Evolutionary conservation across 2,329 filamentous ascomycete genomes (phyloP).

Genomic region (Chaetomium sp.): DNA sequence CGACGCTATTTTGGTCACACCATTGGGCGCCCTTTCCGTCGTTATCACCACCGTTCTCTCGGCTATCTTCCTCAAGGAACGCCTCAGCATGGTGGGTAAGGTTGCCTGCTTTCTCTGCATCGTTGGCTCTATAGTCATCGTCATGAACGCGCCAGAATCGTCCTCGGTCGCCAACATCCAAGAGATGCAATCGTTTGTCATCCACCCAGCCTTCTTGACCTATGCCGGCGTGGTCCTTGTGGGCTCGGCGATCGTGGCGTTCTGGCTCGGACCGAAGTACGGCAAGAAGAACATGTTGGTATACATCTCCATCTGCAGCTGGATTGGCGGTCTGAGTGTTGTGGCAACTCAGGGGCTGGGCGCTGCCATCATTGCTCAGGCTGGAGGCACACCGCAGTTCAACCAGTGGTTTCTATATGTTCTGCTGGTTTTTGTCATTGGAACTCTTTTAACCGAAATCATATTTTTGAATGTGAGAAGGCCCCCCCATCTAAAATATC

Average conservation of each 20-base stretch:
- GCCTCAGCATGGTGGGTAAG: slow-evolving; percentile 91
- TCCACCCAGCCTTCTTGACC: slow-evolving; percentile 76
- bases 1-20: slow-evolving; percentile 91
- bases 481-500: not conserved
- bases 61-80: slow-evolving; percentile 91
- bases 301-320: slow-evolving; percentile 92
- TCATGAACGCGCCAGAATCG: slow-evolving; percentile 82
- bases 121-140: slow-evolving; percentile 85
- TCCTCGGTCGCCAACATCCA: slow-evolving; percentile 83
- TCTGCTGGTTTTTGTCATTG: slow-evolving; percentile 79
- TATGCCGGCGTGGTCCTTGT: slow-evolving; percentile 80
- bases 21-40: slow-evolving; percentile 82
- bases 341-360: slow-evolving; percentile 92
- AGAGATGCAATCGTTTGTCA: slow-evolving; percentile 83
- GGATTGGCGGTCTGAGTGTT: slow-evolving; percentile 89
- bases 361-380: slow-evolving; percentile 82
- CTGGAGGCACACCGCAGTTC: slow-evolving; percentile 76
- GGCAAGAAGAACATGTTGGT: slow-evolving; percentile 98
- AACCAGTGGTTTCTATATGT: slow-evolving; percentile 98
- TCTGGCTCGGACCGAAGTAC: slow-evolving; percentile 80
- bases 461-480: slow-evolving; percentile 87
- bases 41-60: slow-evolving; percentile 88
- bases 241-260: slow-evolving; percentile 62
- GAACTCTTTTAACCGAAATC: slow-evolving; percentile 87
- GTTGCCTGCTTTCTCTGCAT: slow-evolving; percentile 95